phyloP scores from a whole-genome alignment of 495 filamentous ascomycete genomes.

The Hypoxylon fragiforme region DNA sequence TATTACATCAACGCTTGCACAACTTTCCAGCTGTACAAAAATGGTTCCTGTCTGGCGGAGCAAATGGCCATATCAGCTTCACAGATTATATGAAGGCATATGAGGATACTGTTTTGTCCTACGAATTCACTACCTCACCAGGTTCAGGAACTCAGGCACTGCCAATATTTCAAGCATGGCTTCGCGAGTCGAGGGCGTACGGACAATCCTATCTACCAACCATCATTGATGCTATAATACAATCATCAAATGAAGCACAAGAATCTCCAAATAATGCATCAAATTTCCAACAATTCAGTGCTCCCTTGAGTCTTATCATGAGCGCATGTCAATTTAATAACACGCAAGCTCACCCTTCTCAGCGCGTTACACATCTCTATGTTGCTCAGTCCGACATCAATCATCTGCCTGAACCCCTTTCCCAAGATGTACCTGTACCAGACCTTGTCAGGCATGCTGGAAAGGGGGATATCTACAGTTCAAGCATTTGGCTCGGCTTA shows the following conservation, averaged over 20 bases:
- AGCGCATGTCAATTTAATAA: slow-evolving; percentile 43
- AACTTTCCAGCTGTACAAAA: slow-evolving; percentile 14
- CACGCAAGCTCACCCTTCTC: neutral
- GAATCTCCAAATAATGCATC: neutral
- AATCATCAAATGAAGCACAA: neutral
- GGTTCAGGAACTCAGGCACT: neutral
- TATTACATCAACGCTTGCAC: slow-evolving; percentile 14
- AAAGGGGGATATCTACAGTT: slow-evolving; percentile 77
- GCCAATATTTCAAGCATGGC: slow-evolving; percentile 5
- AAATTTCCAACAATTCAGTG: slow-evolving; percentile 42
- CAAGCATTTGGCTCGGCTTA: slow-evolving; percentile 85
- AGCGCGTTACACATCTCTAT: slow-evolving; percentile 59
- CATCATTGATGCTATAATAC: neutral
- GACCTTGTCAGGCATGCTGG: slow-evolving; percentile 61
- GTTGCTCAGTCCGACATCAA: slow-evolving; percentile 79
- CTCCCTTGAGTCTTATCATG: slow-evolving; percentile 42
- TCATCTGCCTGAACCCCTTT: slow-evolving; percentile 63
- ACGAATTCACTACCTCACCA: slow-evolving; percentile 16
- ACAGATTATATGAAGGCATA: slow-evolving; percentile 7
- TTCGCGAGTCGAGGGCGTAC: slow-evolving; percentile 8
- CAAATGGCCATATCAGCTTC: neutral
- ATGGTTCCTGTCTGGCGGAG: slow-evolving; percentile 12
- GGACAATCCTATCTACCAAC: neutral
- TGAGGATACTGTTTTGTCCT: slow-evolving; percentile 9
- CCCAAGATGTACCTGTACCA: slow-evolving; percentile 70